Conservation (phyloP, 2,329 filamentous ascomycete species). For the Fusarium clavum region DNA sequence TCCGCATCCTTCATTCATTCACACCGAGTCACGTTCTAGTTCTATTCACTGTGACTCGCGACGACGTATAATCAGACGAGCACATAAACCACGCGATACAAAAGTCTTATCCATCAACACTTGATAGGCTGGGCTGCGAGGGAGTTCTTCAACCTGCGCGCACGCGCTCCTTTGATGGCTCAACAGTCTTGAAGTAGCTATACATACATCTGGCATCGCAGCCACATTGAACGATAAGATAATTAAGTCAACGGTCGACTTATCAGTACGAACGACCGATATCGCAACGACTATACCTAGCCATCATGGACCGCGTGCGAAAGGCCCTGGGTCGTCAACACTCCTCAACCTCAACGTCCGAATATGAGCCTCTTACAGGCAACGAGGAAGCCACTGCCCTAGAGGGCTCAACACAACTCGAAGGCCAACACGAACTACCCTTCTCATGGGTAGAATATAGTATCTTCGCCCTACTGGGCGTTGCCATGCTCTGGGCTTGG, state of each 20-base stretch:
- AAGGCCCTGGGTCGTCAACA: constrained; percentile 39
- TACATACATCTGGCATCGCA: constrained; percentile 15
- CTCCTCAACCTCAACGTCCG: constrained; percentile 42
- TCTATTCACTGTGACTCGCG: constrained; percentile 8
- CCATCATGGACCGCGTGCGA: constrained; percentile 47
- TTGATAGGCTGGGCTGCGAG: constrained; percentile 2
- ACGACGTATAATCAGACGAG: constrained; percentile 11
- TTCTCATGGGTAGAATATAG: constrained; percentile 91
- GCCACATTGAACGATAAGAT: neutral
- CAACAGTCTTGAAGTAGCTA: constrained; percentile 18
- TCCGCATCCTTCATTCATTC: constrained; percentile 7
- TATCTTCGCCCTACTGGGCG: constrained; percentile 85
- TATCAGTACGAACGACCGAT: neutral
- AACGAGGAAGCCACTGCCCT: constrained; percentile 45
- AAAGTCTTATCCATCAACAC: neutral
- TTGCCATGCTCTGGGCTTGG: constrained; percentile 99
- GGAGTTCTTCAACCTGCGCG: neutral
- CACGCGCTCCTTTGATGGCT: constrained; percentile 29
- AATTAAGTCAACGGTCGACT: neutral
- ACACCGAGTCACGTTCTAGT: constrained; percentile 9
- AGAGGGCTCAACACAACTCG: constrained; percentile 45
- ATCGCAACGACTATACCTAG: neutral
- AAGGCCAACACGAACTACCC: constrained; percentile 56
- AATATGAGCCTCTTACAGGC: constrained; percentile 51
- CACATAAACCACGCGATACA: constrained; percentile 22